Base-by-base conservation (phyloP, 1,139 yeast genomes). In the Pichia sp. region DNA sequence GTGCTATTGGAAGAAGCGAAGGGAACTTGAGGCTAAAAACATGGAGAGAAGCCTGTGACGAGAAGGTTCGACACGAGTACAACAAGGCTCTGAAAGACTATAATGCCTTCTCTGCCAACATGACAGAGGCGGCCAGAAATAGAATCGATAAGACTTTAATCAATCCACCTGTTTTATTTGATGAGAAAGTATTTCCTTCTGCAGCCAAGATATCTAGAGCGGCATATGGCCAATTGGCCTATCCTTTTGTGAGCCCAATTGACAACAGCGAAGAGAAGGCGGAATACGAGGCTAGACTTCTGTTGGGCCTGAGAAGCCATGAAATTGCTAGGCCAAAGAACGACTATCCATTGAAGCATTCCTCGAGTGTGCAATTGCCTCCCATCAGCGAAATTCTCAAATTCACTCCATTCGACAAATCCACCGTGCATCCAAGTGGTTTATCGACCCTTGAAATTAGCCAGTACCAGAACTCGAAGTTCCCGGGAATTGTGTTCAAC, bases 41-140 rank as follows among this genome's bases (percentile, higher is more conserved):
- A 51, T 69, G 72, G 72, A 64, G 71, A 56, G 67, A 64, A 32
- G 61, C 62, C 48, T 63, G 66, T 44, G 59, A 61, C 32, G 61
- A 62, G 16, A 62, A 64, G 50, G 56, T 68, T 23, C 66, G 64
- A 47, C 69, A 66, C 49, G 67, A 64, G 41, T 64, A 64, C 51
- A 58, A 58, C 36, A 60, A 61, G 42, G 56, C 58, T 11, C 62
- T 63, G 52, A 64, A 64, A 50, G 62, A 60, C 46, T 69, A 64
- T 51, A 62, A 59, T 49, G 64, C 63, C 19, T 67, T 59, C 45
- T 60, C 69, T 16, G 44, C 56, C 47, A 19, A n/a, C 45, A 40
- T 51, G 45, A 30, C 52, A 36, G 16, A 50, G 8, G 48, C 43
- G 6, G 30, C 47, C 8, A 26, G 13, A 1, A 8, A 45, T 16